Evolutionary conservation across 768 basidiomycete genomes (phyloP).

Genomic region (Boletales sp.): DNA sequence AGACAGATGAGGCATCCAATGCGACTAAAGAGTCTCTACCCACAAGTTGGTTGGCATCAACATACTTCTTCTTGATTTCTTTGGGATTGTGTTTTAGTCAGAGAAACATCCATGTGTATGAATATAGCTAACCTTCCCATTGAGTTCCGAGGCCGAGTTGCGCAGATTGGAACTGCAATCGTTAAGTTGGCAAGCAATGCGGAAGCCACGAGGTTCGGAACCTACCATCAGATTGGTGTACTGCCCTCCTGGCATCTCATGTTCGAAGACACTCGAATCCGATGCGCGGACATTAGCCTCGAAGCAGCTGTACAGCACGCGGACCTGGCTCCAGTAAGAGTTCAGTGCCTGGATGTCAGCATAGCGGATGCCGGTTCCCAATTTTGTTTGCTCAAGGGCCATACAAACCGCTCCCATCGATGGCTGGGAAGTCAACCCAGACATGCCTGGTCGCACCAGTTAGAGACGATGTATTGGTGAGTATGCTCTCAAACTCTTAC

Average conservation of each 20-base stretch:
- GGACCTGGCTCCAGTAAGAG: constrained; percentile 96
- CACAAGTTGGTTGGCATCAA: constrained; percentile 94
- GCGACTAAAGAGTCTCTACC: constrained; percentile 23
- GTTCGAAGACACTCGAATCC: constrained; percentile 97
- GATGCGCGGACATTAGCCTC: constrained; percentile 97
- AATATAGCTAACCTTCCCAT: constrained; percentile 65
- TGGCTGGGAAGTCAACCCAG: constrained; percentile 96
- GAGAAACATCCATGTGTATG: constrained; percentile 2
- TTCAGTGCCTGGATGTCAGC: constrained; percentile 97
- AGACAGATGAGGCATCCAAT: constrained; percentile 5
- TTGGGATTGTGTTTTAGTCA: constrained; percentile 6
- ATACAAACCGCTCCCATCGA: constrained; percentile 97
- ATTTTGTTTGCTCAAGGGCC: constrained; percentile 89
- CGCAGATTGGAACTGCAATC: constrained; percentile 88
- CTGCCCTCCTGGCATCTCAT: constrained; percentile 99
- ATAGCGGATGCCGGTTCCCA: constrained; percentile 95
- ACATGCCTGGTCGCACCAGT: constrained; percentile 69
- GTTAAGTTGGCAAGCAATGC: constrained; percentile 19
- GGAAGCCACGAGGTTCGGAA: constrained; percentile 9
- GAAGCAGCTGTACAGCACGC: constrained; percentile 93
- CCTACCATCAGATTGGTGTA: constrained; percentile 90
- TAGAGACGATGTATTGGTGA: constrained; percentile 2
- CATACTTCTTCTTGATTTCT: constrained; percentile 98
- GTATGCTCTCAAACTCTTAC: constrained; percentile 43
- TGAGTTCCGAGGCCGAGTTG: constrained; percentile 96